Conservation (phyloP, 371 early-diverging fungal genomes). For the Lichtheimia ramosa region DNA sequence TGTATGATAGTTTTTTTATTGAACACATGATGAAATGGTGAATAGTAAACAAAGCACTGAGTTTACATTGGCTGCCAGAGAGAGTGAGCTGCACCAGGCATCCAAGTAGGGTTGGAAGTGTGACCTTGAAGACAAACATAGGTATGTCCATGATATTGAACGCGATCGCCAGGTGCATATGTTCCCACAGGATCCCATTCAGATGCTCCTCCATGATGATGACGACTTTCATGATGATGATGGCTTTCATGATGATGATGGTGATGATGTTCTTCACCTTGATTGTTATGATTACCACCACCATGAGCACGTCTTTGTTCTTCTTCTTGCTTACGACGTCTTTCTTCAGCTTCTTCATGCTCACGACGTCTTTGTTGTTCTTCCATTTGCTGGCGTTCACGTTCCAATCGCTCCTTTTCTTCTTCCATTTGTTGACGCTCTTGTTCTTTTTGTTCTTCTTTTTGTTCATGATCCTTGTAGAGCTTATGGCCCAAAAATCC, state of each 20-base stretch:
- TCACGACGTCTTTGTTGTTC: conserved; percentile 22
- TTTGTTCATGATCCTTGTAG: conserved; percentile 34
- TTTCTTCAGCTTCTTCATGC: conserved; percentile 24
- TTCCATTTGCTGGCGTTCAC: conserved; percentile 29
- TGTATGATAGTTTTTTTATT: not conserved
- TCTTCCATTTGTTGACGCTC: conserved; percentile 24
- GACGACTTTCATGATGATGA: conserved; percentile 12
- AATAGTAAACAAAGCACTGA: conserved; percentile 1
- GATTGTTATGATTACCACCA: conserved; percentile 1
- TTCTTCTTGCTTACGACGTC: conserved; percentile 11
- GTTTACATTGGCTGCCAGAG: conserved; percentile 55
- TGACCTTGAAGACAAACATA: conserved; percentile 57
- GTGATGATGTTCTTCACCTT: conserved; percentile 12
- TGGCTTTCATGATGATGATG: conserved; percentile 7
- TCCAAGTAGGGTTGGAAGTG: conserved; percentile 59
- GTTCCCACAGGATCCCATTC: conserved; percentile 58
- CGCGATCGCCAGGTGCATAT: conserved; percentile 55
- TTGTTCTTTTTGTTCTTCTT: conserved; percentile 34
- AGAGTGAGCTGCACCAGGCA: conserved; percentile 51
- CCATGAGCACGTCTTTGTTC: conserved; percentile 10
- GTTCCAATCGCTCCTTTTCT: conserved; percentile 26
- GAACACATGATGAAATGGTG: not conserved
- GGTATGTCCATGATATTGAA: conserved; percentile 48
- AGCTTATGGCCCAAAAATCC: conserved; percentile 52
- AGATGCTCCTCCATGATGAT: conserved; percentile 10